Base-by-base conservation (phyloP, 2,329 filamentous ascomycete genomes). In the Fusarium pilosicola region DNA sequence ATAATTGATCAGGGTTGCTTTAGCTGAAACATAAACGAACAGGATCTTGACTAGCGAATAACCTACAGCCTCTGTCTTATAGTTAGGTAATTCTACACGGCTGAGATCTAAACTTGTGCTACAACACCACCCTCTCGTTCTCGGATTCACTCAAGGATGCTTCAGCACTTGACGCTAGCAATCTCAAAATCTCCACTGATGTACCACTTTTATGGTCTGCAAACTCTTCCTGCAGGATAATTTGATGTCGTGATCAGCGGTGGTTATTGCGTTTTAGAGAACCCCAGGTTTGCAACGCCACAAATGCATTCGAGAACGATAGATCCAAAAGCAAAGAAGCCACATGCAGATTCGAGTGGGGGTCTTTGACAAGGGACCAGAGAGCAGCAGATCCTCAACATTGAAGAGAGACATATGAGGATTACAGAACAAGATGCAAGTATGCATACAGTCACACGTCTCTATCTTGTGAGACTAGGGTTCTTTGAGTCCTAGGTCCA, bases 191-290 rank as follows among this genome's bases (percentile, higher is more conserved):
- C 52, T 68, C 68, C 73, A 62, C 70, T 75, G 46, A 39, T 48
- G 52, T 17, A 55, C 70, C 76, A 76, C 76, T 77, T 70, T 65
- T 64, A 74, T 61, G 36, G 34, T 71, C 68, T 68, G 59, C 70
- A 64, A 65, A 66, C 63, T 60, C 68, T 73, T 70, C 24, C 42
- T 34, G 52, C 39, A 45, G 20, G 48, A 49, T 57, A 51, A 49
- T 67, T 57, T 68, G 56, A 78, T 78, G 76, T 78, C 76, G 76
- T 74, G 74, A 78, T 78, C 62, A 62, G 65, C 68, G 54, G 48
- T 69, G 42, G 30, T 39, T 51, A 78, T 78, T 72, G 75, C 74
- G 75, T 69, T 65, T 61, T 62, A 45, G 44, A 49, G 38, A 60
- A 63, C 56, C 64, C 62, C 62, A 63, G 55, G 42, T 46, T 65